Base-by-base conservation (phyloP, 2,329 filamentous ascomycete species). In the Diaporthe humulicola region DNA sequence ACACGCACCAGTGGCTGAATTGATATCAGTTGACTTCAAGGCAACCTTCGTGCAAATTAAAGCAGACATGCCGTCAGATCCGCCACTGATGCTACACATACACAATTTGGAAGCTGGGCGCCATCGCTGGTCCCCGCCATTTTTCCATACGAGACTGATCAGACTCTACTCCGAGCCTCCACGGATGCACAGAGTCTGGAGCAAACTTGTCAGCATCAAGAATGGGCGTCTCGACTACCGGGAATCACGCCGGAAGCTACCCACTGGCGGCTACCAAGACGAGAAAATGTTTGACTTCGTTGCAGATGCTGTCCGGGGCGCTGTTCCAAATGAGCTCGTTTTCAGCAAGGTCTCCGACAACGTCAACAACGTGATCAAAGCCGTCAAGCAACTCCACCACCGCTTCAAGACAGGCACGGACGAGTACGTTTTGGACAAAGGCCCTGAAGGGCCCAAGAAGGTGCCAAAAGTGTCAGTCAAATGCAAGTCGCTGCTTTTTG, bases 311-410 rank as follows among this genome's bases (percentile, higher is more conserved):
- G 94, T 98, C 76, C 92, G 97, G 17, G 82, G 98, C 58, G 95
- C 93, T 8, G 92, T 99, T 15, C 97, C 97, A 2, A 95, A 98
- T 83, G 95, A 98, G 79, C 90, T 99, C 78, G 91, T 97, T 33
- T 90, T 98, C 80, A 94, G 97, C 83, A 93, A 93, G 76, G 93
- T 99, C 76, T 94, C 96, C n/a, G 97, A 99, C 85, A 99, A 98
- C 80, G 87, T 97, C 70, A 91, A 94, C 79, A 99, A 98, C 79
- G 92, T 94, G 0, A 86, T 94, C 78, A 99, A 99, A 83, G 94
- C 96, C 2, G 91, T 93, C 22, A 90, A 96, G 81, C 97, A 99
- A 80, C 89, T 99, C n/a, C 94, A 97, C 77, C 95, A 98, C 84
- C 93, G 96, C 15, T 98, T 98, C 86, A 92, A 91, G 81, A 98